Evolutionary conservation across 371 early-diverging fungal genomes (phyloP), one percentile per base, ranked within the genome.

Genomic region (Circinella umbellata): DNA sequence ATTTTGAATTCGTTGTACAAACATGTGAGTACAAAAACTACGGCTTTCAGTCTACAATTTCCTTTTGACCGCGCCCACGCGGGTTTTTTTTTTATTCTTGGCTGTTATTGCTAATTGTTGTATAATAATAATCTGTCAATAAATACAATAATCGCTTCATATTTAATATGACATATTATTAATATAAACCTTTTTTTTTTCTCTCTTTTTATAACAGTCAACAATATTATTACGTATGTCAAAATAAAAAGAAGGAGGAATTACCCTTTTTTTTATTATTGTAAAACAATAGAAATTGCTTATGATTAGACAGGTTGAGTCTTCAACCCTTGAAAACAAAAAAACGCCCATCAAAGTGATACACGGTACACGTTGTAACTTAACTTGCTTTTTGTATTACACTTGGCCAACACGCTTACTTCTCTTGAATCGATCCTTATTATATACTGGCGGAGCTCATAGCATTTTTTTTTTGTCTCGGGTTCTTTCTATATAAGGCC

Each of bases 401-500:
- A 27, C 27, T 27, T 27, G 27, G 27, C 27, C 27, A 27, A 27
- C 20, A n/a, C 20, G 11, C 54, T 17, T 54, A 14, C 54, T 20
- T n/a, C 54, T 20, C 54, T 54, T 27, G 27, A n/a, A 54, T 54
- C 20, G 54, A 54, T 54, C 10, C 17, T 54, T 54, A 54, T 15
- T 54, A n/a, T n/a, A 27, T 2, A 0, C 0, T 2, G 27, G 27
- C 27, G 27, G 27, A 27, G 27, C 27, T 27, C 27, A 27, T 27
- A 27, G 27, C 27, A 27, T 27, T 27, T 27, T 27, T 27, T 27
- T 27, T 27, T 27, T 27, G 27, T 27, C 27, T 27, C 57, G 57
- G 57, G 57, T 37, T 57, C 57, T 57, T 57, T 57, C 57, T 57
- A 57, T 57, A 27, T 57, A 57, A 27, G 57, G 57, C 6, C 14